These are phyloP conservation scores for Xanthoconium separans DNA, from an alignment of 1,284 basidiomycete genomes.

Conservation along the genomic window DNA sequence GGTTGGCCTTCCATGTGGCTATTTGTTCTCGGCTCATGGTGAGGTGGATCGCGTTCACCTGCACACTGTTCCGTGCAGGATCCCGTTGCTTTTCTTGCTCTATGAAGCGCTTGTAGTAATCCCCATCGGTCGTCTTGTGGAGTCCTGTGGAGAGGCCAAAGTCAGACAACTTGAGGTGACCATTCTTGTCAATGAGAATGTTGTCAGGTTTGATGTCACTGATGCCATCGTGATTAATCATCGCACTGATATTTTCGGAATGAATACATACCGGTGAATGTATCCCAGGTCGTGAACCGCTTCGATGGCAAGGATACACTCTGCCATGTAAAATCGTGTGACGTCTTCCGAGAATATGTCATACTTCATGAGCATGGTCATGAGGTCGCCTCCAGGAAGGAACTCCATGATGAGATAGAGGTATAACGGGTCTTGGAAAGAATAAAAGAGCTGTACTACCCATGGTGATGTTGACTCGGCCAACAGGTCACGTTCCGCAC, in stretches of 20 bases:
- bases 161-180: constrained; percentile 97
- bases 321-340: constrained; percentile 98
- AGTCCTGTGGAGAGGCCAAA: constrained; percentile 98
- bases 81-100: constrained; percentile 63
- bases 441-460: constrained; percentile 98
- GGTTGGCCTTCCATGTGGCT: constrained; percentile 98
- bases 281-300: constrained; percentile 99
- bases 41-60: constrained; percentile 93
- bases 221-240: constrained; percentile 10
- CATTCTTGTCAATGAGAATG: constrained; percentile 95
- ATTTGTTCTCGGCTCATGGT: constrained; percentile 96
- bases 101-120: constrained; percentile 89
- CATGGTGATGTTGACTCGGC: constrained; percentile 97
- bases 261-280: constrained; percentile 82
- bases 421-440: constrained; percentile 96
- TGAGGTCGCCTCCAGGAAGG: constrained; percentile 94
- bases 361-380: constrained; percentile 99
- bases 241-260: not conserved
- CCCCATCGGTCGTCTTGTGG: constrained; percentile 95
- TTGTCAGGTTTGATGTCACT: constrained; percentile 99
- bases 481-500: constrained; percentile 97
- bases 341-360: constrained; percentile 99
- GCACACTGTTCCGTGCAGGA: constrained; percentile 84
- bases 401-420: constrained; percentile 99
- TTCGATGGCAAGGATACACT: constrained; percentile 97